phyloP scores from a whole-genome alignment of 2,329 filamentous ascomycete genomes.

The Orbilia quercus region DNA sequence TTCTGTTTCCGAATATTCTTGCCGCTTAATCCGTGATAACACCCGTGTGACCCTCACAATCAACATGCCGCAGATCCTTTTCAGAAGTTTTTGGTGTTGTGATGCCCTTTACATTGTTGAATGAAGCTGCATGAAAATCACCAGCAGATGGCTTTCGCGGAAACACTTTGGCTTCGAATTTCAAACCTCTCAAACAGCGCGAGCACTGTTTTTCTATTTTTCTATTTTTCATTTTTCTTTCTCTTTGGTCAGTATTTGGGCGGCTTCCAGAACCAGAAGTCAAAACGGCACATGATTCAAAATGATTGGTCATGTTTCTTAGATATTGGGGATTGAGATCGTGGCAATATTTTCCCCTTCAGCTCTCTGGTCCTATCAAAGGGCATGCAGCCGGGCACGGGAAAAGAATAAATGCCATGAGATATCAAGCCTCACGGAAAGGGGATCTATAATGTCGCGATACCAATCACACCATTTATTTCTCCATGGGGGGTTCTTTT shows the following conservation, averaged over 20 bases:
- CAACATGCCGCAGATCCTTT: constrained; percentile 23
- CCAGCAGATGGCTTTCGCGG: constrained; percentile 21
- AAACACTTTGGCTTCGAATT: constrained; percentile 36
- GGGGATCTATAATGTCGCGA: constrained; percentile 47
- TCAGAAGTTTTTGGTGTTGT: background rate
- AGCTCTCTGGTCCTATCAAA: constrained; percentile 22
- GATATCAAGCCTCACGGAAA: constrained; percentile 23
- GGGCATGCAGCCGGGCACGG: constrained; percentile 36
- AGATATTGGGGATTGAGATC: constrained; percentile 10
- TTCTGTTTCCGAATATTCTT: background rate
- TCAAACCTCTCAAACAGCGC: constrained; percentile 42
- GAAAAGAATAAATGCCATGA: constrained; percentile 33
- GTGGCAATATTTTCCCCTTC: constrained; percentile 23
- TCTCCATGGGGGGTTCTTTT: constrained; percentile 47
- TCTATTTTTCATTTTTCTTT: background rate
- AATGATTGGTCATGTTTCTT: constrained; percentile 46
- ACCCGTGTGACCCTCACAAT: constrained; percentile 19
- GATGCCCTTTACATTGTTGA: constrained; percentile 4
- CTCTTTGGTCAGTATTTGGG: constrained; percentile 10
- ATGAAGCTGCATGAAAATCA: constrained; percentile 6
- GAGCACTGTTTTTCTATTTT: constrained; percentile 2
- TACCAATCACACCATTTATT: constrained; percentile 54
- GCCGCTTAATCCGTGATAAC: constrained; percentile 13
- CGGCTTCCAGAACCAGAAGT: constrained; percentile 7
- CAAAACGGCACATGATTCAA: constrained; percentile 27